Percentiles rank a stretch among this genome's conserved stretches.
Conservation (phyloP, 257 asterid species). For the Linaria vulgaris region DNA sequence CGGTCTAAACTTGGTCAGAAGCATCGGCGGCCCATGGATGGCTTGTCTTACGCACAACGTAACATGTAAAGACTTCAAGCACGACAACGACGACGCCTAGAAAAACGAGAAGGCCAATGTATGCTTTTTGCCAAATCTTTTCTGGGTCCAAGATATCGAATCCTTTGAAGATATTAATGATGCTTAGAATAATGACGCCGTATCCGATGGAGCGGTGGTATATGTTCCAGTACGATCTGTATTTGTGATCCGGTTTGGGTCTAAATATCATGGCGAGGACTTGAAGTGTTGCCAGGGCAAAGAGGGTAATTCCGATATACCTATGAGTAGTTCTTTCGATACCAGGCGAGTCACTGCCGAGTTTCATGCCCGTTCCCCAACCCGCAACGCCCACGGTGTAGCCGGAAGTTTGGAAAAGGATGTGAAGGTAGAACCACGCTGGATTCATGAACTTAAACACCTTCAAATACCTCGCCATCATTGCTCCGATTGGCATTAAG, state of each 20-base stretch:
- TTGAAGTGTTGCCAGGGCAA: too few species aligned
- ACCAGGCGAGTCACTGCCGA: slow-evolving; percentile 48
- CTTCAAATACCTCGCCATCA: too few species aligned
- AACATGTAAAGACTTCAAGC: slow-evolving; percentile 70
- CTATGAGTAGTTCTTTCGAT: slow-evolving; percentile 43
- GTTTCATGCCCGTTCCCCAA: too few species aligned
- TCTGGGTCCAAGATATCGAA: slow-evolving; percentile 64
- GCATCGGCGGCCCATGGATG: too few species aligned
- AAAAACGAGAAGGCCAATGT: slow-evolving; percentile 50
- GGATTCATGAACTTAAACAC: slow-evolving; percentile 42
- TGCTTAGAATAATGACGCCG: slow-evolving; percentile 43
- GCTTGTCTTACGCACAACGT: slow-evolving; percentile 55
- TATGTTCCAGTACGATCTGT: slow-evolving; percentile 71
- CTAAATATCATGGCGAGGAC: slow-evolving; percentile 64
- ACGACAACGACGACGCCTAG: slow-evolving; percentile 45
- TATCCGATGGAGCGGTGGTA: slow-evolving; percentile 68
- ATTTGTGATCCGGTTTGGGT: slow-evolving; percentile 85
- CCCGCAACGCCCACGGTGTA: too few species aligned
- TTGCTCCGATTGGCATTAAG: too few species aligned
- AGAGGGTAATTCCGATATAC: slow-evolving; percentile 61
- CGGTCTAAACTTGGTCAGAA: too few species aligned
- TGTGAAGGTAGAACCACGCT: slow-evolving; percentile 81
- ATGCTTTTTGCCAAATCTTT: slow-evolving; percentile 61
- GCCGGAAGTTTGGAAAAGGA: too few species aligned
- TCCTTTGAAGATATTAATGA: slow-evolving; percentile 70